Base-by-base conservation (phyloP, 2,329 filamentous ascomycete genomes). In the Aspergillus quadrilineatus region DNA sequence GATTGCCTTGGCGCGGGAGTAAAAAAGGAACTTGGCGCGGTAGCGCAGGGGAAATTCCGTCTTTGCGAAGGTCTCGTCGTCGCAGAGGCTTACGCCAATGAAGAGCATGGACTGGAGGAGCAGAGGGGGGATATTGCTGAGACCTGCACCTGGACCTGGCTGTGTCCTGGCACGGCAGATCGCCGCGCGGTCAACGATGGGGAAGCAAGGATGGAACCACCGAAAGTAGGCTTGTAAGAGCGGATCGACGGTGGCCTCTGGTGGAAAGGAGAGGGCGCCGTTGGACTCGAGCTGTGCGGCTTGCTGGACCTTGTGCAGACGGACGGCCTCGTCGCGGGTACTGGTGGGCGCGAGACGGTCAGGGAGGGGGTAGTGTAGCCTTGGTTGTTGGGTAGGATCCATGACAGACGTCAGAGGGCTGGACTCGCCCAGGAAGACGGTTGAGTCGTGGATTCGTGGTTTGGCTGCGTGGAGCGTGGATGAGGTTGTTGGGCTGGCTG, bases 141-240 rank as follows among this genome's bases (percentile, higher is more conserved):
- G 5, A 4, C 22, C 12, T 10, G 22, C 1, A 17, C 6, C 70
- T 1, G 69, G 74, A 8, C 74, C 73, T 7, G 39, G n/a, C 8
- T 72, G 69, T 6, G 67, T 67, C 39, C 80, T 75, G 1, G 69
- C 67, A 2, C 69, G 65, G 53, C 75, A 72, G 7, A 82, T 69
- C 0, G 77, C 74, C 1, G 69, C 68, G 4, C 79, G 75, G 60
- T 84, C 80, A 0, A 85, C 61, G 10, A 85, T 75, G 0, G 82
- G 80, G 47, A 83, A 85, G 53, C 79, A 80, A 0, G 82, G 80
- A 59, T 85, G 82, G 51, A 83, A 84, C 77, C 80, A 82, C 22
- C 73, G 70, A 53, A 85, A 84, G 67, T 83, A 85, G 0, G 81
- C 80, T 15, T 76, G 69, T 0, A 84, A 63, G 0, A 81, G 70